Percentiles rank a stretch among this genome's conserved stretches.
Conservation (phyloP, 1,139 yeast genomes). For the Geotrichum aggregatum region DNA sequence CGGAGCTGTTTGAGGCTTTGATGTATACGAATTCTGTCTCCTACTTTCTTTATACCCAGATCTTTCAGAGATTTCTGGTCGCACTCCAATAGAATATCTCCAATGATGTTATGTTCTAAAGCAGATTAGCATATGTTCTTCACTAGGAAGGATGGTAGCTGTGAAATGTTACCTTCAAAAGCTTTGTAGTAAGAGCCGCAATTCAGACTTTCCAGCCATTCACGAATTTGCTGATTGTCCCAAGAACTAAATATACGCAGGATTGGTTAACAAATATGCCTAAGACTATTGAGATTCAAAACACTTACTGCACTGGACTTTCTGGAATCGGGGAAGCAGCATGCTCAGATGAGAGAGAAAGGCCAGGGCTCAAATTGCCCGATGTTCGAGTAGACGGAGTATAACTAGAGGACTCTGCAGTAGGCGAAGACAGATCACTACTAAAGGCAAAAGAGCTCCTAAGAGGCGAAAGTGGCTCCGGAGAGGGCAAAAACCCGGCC, state of each 20-base stretch:
- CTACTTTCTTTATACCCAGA: slow-evolving; percentile 70
- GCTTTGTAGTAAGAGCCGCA: slow-evolving; percentile 29
- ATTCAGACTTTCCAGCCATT: slow-evolving; percentile 34
- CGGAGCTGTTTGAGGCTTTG: slow-evolving; percentile 43
- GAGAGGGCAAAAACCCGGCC: slow-evolving; percentile 33
- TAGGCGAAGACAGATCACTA: slow-evolving; percentile 14
- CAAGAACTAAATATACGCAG: slow-evolving; percentile 26
- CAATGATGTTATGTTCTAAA: slow-evolving; percentile 50
- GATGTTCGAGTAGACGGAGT: slow-evolving; percentile 16
- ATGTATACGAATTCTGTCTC: slow-evolving; percentile 71
- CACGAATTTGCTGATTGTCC: slow-evolving; percentile 34
- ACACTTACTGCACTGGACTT: slow-evolving; percentile 12
- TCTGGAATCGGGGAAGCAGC: slow-evolving; percentile 14
- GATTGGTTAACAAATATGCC: background rate
- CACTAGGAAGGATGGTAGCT: background rate
- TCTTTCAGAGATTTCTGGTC: slow-evolving; percentile 69
- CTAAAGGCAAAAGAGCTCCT: slow-evolving; percentile 30
- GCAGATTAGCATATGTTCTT: slow-evolving; percentile 23
- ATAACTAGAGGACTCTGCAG: slow-evolving; percentile 19
- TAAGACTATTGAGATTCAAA: background rate
- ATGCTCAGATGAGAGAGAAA: slow-evolving; percentile 11
- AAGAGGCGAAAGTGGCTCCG: slow-evolving; percentile 32
- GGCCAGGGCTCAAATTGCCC: slow-evolving; percentile 10
- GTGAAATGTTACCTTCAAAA: slow-evolving; percentile 25
- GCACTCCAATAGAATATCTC: slow-evolving; percentile 57